Percentiles rank a stretch among this genome's conserved stretches.
phyloP scores from a whole-genome alignment of 1,139 yeast genomes.

The Geotrichum candidum region DNA sequence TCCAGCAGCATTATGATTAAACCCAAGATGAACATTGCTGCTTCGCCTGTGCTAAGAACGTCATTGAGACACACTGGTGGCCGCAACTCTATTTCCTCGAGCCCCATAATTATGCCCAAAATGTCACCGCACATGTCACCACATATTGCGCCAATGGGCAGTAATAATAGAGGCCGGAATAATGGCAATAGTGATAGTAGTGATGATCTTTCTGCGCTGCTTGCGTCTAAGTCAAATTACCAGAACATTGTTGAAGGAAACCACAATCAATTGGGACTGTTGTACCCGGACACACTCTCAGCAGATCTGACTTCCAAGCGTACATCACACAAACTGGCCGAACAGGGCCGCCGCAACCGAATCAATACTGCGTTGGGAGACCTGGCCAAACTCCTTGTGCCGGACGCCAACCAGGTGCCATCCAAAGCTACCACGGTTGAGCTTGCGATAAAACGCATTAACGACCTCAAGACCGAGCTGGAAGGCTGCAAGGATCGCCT shows the following conservation, averaged over 20 bases:
- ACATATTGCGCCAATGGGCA: slow-evolving; percentile 8
- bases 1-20: slow-evolving; percentile 8
- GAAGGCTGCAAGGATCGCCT: slow-evolving; percentile 31
- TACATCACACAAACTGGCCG: slow-evolving; percentile 87
- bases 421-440: slow-evolving; percentile 92
- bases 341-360: slow-evolving; percentile 90
- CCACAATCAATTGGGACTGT: slow-evolving; percentile 38
- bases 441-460: slow-evolving; percentile 68
- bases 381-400: slow-evolving; percentile 62
- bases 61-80: background rate
- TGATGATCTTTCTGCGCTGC: slow-evolving; percentile 31
- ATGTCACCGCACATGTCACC: slow-evolving; percentile 24
- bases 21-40: slow-evolving; percentile 15
- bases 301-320: slow-evolving; percentile 40
- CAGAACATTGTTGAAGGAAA: slow-evolving; percentile 42
- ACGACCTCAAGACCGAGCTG: slow-evolving; percentile 46
- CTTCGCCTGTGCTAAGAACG: background rate
- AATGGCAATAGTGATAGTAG: background rate
- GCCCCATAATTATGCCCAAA: slow-evolving; percentile 27
- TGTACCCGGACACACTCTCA: slow-evolving; percentile 38
- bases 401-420: slow-evolving; percentile 44
- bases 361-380: slow-evolving; percentile 83
- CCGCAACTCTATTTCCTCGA: slow-evolving; percentile 16
- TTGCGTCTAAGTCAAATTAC: slow-evolving; percentile 40
- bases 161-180: slow-evolving; percentile 20